These are phyloP conservation scores for Phyllosticta capitalensis DNA, from an alignment of 2,329 filamentous ascomycete species.

Conservation along the genomic window DNA sequence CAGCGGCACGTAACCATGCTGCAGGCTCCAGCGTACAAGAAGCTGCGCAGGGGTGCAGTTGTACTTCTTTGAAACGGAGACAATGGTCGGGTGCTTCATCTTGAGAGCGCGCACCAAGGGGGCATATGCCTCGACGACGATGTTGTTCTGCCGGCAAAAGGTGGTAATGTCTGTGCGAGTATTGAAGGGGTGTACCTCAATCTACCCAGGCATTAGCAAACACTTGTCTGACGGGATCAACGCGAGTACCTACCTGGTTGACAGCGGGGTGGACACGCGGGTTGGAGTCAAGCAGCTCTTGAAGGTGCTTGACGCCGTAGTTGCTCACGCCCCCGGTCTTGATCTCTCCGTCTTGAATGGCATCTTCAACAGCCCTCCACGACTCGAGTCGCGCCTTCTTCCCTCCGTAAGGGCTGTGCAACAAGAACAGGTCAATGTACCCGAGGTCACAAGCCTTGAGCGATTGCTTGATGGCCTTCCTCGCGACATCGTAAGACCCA, in stretches of 20 bases:
- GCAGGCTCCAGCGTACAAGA: conserved; percentile 67
- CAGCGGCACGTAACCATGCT: conserved; percentile 62
- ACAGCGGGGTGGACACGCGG: conserved; percentile 57
- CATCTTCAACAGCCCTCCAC: conserved; percentile 70
- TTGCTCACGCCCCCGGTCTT: conserved; percentile 68
- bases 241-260: conserved; percentile 48
- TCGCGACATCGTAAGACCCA: conserved; percentile 56
- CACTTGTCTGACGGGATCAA: conserved; percentile 20
- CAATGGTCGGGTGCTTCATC: conserved; percentile 58
- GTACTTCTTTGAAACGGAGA: conserved; percentile 57
- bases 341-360: conserved; percentile 61
- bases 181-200: conserved; percentile 70
- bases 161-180: conserved; percentile 57
- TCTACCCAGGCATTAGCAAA: not conserved
- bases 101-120: conserved; percentile 63
- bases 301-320: conserved; percentile 64
- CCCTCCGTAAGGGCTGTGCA: conserved; percentile 73
- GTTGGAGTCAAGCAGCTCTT: conserved; percentile 56
- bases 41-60: conserved; percentile 62
- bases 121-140: conserved; percentile 70
- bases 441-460: conserved; percentile 57
- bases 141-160: conserved; percentile 56
- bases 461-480: conserved; percentile 55
- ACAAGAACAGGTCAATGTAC: conserved; percentile 70
- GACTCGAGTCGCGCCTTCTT: conserved; percentile 57